Evolutionary conservation across 2,329 filamentous ascomycete species (phyloP).

Genomic region (Cordyceps cateniannulata): DNA sequence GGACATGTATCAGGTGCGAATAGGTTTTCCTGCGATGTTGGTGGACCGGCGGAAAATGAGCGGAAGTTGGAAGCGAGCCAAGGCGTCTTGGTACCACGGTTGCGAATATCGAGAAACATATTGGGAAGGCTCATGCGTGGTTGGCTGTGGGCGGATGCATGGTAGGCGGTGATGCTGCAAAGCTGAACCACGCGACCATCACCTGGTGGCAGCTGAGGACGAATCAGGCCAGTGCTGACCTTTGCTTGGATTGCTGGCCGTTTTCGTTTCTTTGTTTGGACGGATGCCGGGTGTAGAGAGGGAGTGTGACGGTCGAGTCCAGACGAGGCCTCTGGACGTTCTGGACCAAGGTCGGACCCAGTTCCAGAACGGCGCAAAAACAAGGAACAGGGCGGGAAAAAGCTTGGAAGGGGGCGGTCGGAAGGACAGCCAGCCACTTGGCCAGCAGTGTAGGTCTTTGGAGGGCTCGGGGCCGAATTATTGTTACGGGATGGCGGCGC

Average conservation of each 20-base stretch:
- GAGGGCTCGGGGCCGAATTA: no score
- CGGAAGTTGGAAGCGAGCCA: neutral
- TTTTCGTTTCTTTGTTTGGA: neutral
- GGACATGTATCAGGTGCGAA: no score
- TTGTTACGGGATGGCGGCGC: neutral
- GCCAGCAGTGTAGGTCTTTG: neutral
- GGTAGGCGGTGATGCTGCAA: neutral
- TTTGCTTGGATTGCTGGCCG: no score
- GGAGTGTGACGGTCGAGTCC: neutral
- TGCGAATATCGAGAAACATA: neutral
- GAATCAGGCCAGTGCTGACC: no score
- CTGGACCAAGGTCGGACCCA: neutral
- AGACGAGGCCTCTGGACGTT: slow-evolving; percentile 1
- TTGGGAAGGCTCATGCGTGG: neutral
- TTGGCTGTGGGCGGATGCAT: neutral
- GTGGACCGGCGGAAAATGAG: neutral
- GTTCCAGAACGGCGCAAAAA: slow-evolving; percentile 5
- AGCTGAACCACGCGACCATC: no score
- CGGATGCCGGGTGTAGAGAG: neutral
- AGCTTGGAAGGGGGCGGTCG: slow-evolving; percentile 2
- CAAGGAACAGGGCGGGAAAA: neutral
- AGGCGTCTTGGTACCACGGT: neutral
- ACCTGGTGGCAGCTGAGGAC: neutral
- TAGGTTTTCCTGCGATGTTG: neutral
- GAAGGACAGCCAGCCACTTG: neutral